phyloP scores from a whole-genome alignment of 306 rosid species.

The Quillaja saponaria region DNA sequence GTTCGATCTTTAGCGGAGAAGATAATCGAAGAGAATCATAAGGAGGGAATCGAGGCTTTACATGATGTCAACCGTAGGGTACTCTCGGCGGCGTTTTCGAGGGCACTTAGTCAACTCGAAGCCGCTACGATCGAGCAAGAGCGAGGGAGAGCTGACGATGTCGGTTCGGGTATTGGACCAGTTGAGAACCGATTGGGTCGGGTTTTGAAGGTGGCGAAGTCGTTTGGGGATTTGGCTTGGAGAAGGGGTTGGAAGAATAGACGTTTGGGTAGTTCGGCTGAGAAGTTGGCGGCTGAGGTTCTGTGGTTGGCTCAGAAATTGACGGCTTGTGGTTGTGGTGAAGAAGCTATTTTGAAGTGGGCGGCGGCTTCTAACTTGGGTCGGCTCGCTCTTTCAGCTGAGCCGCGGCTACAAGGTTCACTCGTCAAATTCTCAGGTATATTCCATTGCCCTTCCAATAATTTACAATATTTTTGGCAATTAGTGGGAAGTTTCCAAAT shows the following conservation, averaged over 20 bases:
- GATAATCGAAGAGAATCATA: conserved; percentile 54
- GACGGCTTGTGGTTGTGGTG: conserved; percentile 51
- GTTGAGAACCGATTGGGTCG: conserved; percentile 19
- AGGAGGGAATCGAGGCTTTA: conserved; percentile 43
- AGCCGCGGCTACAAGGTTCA: conserved; percentile 65
- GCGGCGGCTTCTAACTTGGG: conserved; percentile 61
- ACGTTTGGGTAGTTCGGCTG: conserved; percentile 42
- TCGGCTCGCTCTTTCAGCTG: conserved; percentile 53
- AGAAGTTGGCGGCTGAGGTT: conserved; percentile 69
- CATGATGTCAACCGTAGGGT: conserved; percentile 58
- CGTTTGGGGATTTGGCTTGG: conserved; percentile 11
- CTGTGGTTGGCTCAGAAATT: conserved; percentile 72
- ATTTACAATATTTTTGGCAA: background rate
- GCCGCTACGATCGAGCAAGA: conserved; percentile 18
- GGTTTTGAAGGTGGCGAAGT: conserved; percentile 34
- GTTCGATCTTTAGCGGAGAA: conserved; percentile 69
- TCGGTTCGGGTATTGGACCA: conserved; percentile 18
- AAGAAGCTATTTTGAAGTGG: conserved; percentile 54
- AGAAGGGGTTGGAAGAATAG: background rate
- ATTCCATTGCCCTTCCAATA: background rate
- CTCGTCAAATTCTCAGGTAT: conserved; percentile 65
- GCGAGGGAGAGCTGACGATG: background rate
- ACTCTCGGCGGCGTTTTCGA: conserved; percentile 52
- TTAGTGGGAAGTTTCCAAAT: too few relatives aligned
- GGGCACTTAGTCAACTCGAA: conserved; percentile 54